phyloP scores from a whole-genome alignment of 2,329 filamentous ascomycete species.

The Nigrograna mackinnonii region DNA sequence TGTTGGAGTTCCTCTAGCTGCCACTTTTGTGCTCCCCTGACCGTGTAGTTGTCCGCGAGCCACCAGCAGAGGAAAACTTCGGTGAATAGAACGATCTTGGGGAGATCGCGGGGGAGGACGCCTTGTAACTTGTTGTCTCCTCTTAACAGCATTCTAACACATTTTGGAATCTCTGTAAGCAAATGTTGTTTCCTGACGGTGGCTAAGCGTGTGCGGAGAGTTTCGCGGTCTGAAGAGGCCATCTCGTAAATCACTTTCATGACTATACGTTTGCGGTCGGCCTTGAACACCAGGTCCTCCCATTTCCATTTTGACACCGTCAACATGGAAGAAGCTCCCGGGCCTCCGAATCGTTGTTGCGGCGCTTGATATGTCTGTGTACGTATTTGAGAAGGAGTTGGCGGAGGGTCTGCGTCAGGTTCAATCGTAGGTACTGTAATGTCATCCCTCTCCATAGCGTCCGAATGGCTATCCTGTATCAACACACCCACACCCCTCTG shows the following conservation, averaged over 20 bases:
- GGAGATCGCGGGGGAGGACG: slow-evolving; percentile 24
- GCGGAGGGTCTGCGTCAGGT: too few relatives aligned
- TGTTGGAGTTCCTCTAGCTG: slow-evolving; percentile 20
- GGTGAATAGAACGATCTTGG: slow-evolving; percentile 26
- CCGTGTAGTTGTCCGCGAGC: slow-evolving; percentile 23
- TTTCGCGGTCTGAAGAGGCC: slow-evolving; percentile 17
- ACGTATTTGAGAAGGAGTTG: too few relatives aligned
- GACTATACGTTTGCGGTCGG: slow-evolving; percentile 49
- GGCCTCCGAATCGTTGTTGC: too few relatives aligned
- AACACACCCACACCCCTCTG: too few relatives aligned
- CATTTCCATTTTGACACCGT: slow-evolving; percentile 36
- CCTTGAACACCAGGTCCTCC: slow-evolving; percentile 36
- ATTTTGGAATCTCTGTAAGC: slow-evolving; percentile 25
- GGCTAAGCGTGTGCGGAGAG: slow-evolving; percentile 21
- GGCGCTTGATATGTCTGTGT: too few relatives aligned
- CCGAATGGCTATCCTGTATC: too few relatives aligned
- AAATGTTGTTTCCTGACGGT: slow-evolving; percentile 20
- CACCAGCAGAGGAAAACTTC: slow-evolving; percentile 41
- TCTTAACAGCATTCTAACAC: slow-evolving; percentile 23
- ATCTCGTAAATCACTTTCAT: slow-evolving; percentile 46
- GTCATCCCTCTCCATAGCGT: too few relatives aligned
- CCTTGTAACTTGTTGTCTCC: slow-evolving; percentile 23
- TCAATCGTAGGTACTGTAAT: too few relatives aligned
- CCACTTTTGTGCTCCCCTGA: slow-evolving; percentile 4
- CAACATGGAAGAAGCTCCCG: slow-evolving; percentile 28